phyloP scores from a whole-genome alignment of 495 filamentous ascomycete genomes.

The Amniculicola lignicola region DNA sequence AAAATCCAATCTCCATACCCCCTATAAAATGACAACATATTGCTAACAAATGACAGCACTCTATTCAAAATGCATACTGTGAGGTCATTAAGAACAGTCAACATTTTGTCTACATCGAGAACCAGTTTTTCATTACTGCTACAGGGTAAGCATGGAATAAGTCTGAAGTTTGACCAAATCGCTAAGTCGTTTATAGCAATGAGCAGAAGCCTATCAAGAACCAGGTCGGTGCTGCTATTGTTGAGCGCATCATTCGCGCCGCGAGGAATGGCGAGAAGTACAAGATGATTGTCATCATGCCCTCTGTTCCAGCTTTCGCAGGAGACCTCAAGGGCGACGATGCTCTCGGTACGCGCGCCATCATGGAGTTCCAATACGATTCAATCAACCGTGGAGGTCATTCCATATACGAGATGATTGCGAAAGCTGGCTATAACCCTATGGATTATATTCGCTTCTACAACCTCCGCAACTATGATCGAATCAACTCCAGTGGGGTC shows the following conservation, averaged over 20 bases:
- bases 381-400: conserved; percentile 84
- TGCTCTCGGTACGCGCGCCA: conserved; percentile 80
- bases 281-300: conserved; percentile 83
- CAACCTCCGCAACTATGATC: conserved; percentile 90
- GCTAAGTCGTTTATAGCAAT: conserved; percentile 38
- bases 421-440: conserved; percentile 66
- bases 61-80: conserved; percentile 85
- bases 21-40: not conserved
- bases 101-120: conserved; percentile 93
- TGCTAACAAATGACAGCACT: conserved; percentile 57
- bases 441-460: conserved; percentile 90
- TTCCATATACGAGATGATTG: conserved; percentile 79
- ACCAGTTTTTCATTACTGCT: conserved; percentile 97
- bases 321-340: conserved; percentile 79
- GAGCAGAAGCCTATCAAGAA: conserved; percentile 79
- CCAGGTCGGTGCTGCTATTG: conserved; percentile 82
- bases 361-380: conserved; percentile 94
- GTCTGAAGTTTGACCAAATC: not conserved
- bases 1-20: not conserved
- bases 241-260: conserved; percentile 81
- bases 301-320: conserved; percentile 84
- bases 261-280: conserved; percentile 68
- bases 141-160: conserved; percentile 48
- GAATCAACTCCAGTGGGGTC: conserved; percentile 69
- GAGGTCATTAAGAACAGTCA: conserved; percentile 73